These are phyloP conservation scores for Lentinula novae-zelandiae DNA, from an alignment of 1,284 basidiomycete species.

Conservation along the genomic window DNA sequence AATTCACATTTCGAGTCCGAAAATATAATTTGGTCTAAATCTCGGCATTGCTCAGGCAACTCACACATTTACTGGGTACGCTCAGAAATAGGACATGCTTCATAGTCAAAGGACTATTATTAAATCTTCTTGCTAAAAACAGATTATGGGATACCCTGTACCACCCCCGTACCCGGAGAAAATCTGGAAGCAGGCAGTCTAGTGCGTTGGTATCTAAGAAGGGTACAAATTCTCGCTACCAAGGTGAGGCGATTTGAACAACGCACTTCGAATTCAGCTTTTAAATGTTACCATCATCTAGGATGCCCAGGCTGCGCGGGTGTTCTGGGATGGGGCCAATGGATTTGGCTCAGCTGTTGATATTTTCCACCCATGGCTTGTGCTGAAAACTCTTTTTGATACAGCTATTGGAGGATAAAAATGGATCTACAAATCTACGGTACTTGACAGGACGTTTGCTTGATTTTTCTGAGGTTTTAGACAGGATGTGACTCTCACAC, in stretches of 20 bases:
- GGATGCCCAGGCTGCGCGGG: slow-evolving; percentile 12
- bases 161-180: slow-evolving; percentile 17
- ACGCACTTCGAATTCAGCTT: neutral
- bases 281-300: neutral
- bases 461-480: too few species aligned
- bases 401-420: neutral
- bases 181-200: slow-evolving; percentile 7
- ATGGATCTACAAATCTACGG: too few species aligned
- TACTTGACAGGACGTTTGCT: too few species aligned
- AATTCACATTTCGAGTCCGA: neutral
- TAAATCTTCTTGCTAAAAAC: neutral
- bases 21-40: neutral
- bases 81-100: too few species aligned
- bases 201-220: slow-evolving; percentile 16
- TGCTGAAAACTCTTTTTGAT: slow-evolving; percentile 26
- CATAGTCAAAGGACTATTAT: neutral
- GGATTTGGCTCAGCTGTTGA: slow-evolving; percentile 16
- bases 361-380: slow-evolving; percentile 15
- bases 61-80: neutral
- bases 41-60: neutral
- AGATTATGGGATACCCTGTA: slow-evolving; percentile 17
- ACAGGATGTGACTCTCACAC: too few species aligned
- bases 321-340: neutral
- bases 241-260: neutral
- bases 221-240: neutral